Evolutionary conservation across 2,329 filamentous ascomycete species (phyloP), one percentile per base, ranked within the genome.

Genomic region (Fusarium camptoceras): DNA sequence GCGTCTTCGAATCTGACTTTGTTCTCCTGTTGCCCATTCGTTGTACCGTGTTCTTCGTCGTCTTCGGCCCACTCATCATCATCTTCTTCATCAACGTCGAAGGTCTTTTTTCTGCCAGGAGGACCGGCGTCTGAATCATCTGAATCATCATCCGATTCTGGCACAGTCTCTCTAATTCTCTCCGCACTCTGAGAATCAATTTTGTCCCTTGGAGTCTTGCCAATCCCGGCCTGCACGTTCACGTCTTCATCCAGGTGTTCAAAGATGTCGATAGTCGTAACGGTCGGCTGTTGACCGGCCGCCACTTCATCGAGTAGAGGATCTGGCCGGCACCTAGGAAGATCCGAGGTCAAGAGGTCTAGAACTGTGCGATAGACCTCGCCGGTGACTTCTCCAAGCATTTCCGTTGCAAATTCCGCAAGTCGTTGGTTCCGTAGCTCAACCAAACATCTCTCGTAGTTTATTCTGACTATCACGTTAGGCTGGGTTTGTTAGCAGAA

Each of bases 371-470:
- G 88, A 77, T 97, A 98, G 2, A 98, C 89, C 64, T 91, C 86
- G 2, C 91, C 90, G 2, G 94, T 97, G 3, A 87, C 89, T 42
- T 89, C 85, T 46, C 94, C 92, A 22, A 96, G 86, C 31, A 87
- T 85, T 55, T 92, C 88, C 54, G 89, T 86, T 2, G 90, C 93
- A 59, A 94, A 87, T n/a, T 89, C 85, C 55, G 91, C 88, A 5
- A 98, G 88, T 22, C 89, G 88, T 69, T 91, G 87, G 74, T 94
- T 97, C 59, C 95, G 92, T 68, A 97, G 84, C 51, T 92, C 90
- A 12, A 98, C 92, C 9, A 91, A 84, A 63, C 94, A 93, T 78
- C 95, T 97, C 59, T 94, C 91, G 75, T 93, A 91, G 77, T 97
- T 98, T 57, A 98, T 84, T 28, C 91, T 89, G 50, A 98, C 84